Evolutionary conservation across 768 basidiomycete genomes (phyloP), one percentile per base, ranked within the genome.

Genomic region (Clitopilus passeckerianus): DNA sequence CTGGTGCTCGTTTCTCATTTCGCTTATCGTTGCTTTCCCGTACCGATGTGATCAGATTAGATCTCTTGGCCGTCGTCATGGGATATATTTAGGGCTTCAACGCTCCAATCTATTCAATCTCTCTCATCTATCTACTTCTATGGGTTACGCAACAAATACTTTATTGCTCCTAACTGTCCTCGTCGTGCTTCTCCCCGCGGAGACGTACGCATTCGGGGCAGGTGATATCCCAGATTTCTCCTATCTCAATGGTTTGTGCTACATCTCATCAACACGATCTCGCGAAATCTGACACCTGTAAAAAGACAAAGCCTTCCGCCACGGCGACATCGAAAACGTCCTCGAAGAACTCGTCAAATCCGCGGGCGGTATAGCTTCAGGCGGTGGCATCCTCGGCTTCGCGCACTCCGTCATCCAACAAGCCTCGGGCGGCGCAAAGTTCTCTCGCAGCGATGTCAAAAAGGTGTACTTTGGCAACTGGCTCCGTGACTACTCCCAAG

Each of bases 321-420:
- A 90, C 75, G 87, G 88, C 14, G 89, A 91, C 66, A 89, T 90
- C 54, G 88, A 90, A 73, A 82, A 83, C 65, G 78, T 87, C 61
- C 79, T 90, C 24, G 78, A 80, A 34, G 78, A 76, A n/a, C 71
- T 87, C 6, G 78, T 79, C 56, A 89, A 88, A 67, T 75, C 77
- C 37, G 82, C 77, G 9, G 82, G 83, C 15, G 73, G 75, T 58
- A 72, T 71, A 24, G 75, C 75, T 12, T 74, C 73, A 12, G 79
- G 79, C 27, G 77, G 74, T 33, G 75, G 84, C 35, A 72, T 87
- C 57, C 66, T 89, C 18, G 77, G 78, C 5, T 74, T 86, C 57
- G 83, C 85, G 0, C 71, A 75, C 8, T 77, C 77, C 5, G 65
- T 86, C 24, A 56, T 83, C 41, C 70, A 75, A 46, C 67, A 73